Conservation (phyloP, 2,329 filamentous ascomycete species). For the Penicillium sp. region DNA sequence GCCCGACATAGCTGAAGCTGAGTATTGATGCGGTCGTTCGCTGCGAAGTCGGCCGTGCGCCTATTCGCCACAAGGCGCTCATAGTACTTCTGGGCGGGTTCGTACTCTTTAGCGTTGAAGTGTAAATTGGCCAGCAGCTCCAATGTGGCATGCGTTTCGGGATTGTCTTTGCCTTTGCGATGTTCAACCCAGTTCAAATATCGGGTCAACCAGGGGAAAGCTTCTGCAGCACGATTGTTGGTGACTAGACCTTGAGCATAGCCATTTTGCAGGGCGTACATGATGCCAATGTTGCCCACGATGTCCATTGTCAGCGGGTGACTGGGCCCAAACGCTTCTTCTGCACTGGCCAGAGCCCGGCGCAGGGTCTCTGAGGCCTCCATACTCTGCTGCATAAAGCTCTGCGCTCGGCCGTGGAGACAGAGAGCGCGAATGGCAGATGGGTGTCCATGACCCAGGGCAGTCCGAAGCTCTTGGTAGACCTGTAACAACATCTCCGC, state of each 20-base stretch:
- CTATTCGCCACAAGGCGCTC: constrained; percentile 17
- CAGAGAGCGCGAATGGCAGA: constrained; percentile 21
- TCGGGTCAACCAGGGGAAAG: constrained; percentile 23
- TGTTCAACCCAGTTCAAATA: constrained; percentile 23
- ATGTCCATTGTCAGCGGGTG: constrained; percentile 23
- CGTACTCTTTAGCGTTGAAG: constrained; percentile 18
- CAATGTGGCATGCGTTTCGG: constrained; percentile 19
- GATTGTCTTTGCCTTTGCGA: constrained; percentile 17
- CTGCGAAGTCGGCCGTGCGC: constrained; percentile 5
- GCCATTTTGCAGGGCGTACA: constrained; percentile 21
- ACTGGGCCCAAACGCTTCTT: constrained; percentile 22
- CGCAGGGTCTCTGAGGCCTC: constrained; percentile 25
- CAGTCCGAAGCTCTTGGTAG: constrained; percentile 16
- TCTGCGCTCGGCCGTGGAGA: constrained; percentile 18
- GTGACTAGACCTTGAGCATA: not conserved
- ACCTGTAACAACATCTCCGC: constrained; percentile 12
- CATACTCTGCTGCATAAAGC: constrained; percentile 14
- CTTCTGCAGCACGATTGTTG: constrained; percentile 13
- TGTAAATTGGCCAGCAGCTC: constrained; percentile 21
- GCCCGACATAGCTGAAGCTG: constrained; percentile 21
- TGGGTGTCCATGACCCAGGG: constrained; percentile 19
- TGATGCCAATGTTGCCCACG: constrained; percentile 23
- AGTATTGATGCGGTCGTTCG: constrained; percentile 13
- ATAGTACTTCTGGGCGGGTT: constrained; percentile 21
- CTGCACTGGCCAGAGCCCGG: constrained; percentile 22